Evolutionary conservation across 768 basidiomycete species (phyloP), one percentile per base, ranked within the genome.

Genomic region (Leucocoprinus leucothites): DNA sequence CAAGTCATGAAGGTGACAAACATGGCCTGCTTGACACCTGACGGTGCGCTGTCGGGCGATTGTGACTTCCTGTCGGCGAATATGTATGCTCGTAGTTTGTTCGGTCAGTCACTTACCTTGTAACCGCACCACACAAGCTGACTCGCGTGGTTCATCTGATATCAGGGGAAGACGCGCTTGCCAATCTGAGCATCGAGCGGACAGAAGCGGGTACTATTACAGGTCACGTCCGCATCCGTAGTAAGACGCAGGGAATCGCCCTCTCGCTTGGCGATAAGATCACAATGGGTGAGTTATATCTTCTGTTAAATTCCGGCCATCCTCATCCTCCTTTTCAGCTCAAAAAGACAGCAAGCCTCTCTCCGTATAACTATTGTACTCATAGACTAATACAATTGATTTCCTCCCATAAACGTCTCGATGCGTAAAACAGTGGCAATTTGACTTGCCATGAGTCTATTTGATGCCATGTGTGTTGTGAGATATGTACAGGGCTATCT

Each of bases 1-100:
- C 93, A 98, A 64, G 89, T 99, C 67, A 95, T 98, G 91, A 88
- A 89, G 63, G 85, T 90, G 18, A 99, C 96, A 44, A 98, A 99
- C 68, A 98, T 98, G 95, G 86, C 93, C 9, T 95, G 94, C 65
- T 79, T 99, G 22, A 99, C 96, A 16, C 94, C 96, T 0, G 93
- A 93, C 19, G 96, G 96, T 48, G 94, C 96, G 0, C 82, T 93
- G 49, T 93, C 91, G 0, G 95, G 96, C 48, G 94, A 98, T 58
- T 98, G 95, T 64, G 91, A 95, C 71, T 99, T 98, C 83, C 75
- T 98, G 34, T 92, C 91, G 6, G 96, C 94, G 24, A 98, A 98
- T 67, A 85, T 98, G 82, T 98, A 97, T 71, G 96, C 96, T 14
- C 82, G 89, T 55, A 94, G 91, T 74, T 66, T 96, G 60, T 99